phyloP scores from a whole-genome alignment of 164 flowering plant genomes.

The Kalanchoe fedtschenkoi region DNA sequence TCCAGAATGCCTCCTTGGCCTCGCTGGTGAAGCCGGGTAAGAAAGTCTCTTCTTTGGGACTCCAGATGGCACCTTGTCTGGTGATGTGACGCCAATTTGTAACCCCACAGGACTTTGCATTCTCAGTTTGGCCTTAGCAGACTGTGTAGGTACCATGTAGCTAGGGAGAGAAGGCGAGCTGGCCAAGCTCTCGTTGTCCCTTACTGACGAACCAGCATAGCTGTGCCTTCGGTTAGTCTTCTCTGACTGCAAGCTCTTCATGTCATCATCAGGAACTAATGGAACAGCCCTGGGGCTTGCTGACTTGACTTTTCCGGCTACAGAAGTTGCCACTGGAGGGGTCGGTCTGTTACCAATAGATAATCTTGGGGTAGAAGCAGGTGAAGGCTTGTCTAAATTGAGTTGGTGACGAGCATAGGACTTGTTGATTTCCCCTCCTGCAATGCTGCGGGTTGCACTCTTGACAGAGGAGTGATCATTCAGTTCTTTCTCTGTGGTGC shows the following conservation, averaged over 20 bases:
- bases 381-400: conserved; percentile 33
- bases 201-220: conserved; percentile 38
- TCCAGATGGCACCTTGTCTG: conserved; percentile 26
- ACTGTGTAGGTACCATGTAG: conserved; percentile 72
- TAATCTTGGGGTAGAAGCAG: conserved; percentile 27
- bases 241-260: conserved; percentile 60
- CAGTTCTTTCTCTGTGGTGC: conserved; percentile 34
- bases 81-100: conserved; percentile 26
- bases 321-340: conserved; percentile 22
- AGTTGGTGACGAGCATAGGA: conserved; percentile 48
- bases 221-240: conserved; percentile 45
- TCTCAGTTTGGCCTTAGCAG: conserved; percentile 59
- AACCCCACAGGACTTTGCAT: conserved; percentile 35
- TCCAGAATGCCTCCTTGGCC: conserved; percentile 48
- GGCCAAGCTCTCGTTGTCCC: conserved; percentile 55
- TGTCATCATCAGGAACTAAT: conserved; percentile 38
- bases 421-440: conserved; percentile 50
- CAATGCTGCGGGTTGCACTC: conserved; percentile 24
- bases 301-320: conserved; percentile 27
- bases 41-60: conserved; percentile 54
- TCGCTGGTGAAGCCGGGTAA: conserved; percentile 44
- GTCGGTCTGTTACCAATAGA: conserved; percentile 27
- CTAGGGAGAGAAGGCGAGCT: conserved; percentile 55
- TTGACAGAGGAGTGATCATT: conserved; percentile 39
- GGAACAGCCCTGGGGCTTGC: conserved; percentile 35